Conservation (phyloP, 768 basidiomycete genomes). For the Collybiopsis luxurians region DNA sequence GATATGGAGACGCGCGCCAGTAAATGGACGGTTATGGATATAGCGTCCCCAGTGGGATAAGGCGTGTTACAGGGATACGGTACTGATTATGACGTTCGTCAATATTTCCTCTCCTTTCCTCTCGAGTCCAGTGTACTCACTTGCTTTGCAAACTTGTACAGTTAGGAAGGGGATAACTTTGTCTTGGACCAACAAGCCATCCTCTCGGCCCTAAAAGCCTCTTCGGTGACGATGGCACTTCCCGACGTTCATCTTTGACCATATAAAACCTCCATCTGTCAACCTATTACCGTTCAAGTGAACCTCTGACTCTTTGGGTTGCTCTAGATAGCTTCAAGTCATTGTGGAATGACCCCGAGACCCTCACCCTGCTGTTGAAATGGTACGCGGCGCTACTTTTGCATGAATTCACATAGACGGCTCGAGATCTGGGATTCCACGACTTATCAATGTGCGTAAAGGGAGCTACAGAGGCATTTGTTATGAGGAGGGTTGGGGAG, state of each 20-base stretch:
- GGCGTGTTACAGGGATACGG: conserved; percentile 61
- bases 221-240: background rate
- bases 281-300: conserved; percentile 36
- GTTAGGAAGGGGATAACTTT: conserved; percentile 82
- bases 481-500: too few species aligned
- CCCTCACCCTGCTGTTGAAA: conserved; percentile 53
- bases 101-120: background rate
- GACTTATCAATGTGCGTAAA: conserved; percentile 52
- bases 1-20: conserved; percentile 66
- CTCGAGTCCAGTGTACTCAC: background rate
- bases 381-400: conserved; percentile 61
- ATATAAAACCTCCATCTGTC: conserved; percentile 41
- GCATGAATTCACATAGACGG: conserved; percentile 35
- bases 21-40: conserved; percentile 81
- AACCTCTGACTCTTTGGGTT: conserved; percentile 16
- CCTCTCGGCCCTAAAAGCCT: conserved; percentile 66
- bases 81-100: conserved; percentile 62
- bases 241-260: background rate
- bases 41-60: too few species aligned
- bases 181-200: conserved; percentile 75
- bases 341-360: too few species aligned
- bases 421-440: conserved; percentile 48
- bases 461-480: conserved; percentile 68
- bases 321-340: conserved; percentile 11
- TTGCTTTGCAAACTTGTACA: conserved; percentile 18